These are phyloP conservation scores for Vigna nakashimae DNA, from an alignment of 306 rosid species.

Conservation along the genomic window DNA sequence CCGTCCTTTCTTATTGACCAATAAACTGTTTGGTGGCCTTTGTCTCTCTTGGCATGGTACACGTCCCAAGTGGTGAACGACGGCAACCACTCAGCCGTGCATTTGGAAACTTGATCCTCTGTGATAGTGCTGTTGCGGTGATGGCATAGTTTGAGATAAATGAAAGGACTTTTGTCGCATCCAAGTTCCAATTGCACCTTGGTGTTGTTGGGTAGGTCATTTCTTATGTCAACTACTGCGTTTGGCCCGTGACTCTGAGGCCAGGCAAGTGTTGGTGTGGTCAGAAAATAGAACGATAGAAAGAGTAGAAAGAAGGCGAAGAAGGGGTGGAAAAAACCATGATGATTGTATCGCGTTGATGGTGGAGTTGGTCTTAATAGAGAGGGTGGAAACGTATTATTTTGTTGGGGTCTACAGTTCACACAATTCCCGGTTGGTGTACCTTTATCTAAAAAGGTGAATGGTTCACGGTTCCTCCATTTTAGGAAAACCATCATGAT, in stretches of 20 bases:
- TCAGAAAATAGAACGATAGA: neutral
- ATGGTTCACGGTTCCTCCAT: neutral
- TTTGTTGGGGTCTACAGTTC: neutral
- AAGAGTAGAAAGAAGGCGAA: neutral
- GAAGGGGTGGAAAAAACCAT: neutral
- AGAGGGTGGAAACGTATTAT: neutral
- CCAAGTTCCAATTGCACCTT: neutral
- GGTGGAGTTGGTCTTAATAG: neutral
- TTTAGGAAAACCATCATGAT: neutral
- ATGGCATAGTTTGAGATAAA: neutral
- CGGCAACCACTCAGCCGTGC: neutral
- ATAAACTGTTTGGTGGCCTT: slow-evolving; percentile 11
- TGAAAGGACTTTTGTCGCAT: neutral
- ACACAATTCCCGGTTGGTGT: neutral
- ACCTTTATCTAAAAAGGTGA: neutral
- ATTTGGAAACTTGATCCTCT: neutral
- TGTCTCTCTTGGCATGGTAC: neutral
- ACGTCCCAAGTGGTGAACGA: slow-evolving; percentile 14
- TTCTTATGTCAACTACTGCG: neutral
- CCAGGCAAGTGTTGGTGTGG: slow-evolving; percentile 1
- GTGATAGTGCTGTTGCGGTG: neutral
- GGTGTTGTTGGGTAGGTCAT: slow-evolving; percentile 6
- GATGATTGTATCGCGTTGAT: neutral
- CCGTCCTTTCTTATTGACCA: slow-evolving; percentile 28
- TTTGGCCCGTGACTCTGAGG: neutral